phyloP scores from a whole-genome alignment of 495 filamentous ascomycete genomes.

The Daldinia bambusicola region DNA sequence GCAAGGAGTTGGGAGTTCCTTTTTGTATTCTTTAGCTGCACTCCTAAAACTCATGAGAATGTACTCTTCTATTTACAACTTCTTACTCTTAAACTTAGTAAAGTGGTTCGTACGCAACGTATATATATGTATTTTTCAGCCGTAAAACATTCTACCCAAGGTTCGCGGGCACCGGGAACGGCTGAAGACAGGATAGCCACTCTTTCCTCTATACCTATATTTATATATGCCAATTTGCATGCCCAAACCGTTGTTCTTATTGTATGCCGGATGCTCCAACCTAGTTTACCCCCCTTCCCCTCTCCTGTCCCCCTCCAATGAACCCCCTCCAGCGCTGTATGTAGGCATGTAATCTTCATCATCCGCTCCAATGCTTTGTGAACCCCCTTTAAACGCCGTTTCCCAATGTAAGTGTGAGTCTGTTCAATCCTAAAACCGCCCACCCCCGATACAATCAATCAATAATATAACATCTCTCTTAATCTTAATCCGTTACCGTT shows the following conservation, averaged over 20 bases:
- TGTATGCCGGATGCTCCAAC: conserved; percentile 14
- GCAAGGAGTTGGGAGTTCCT: too few species aligned
- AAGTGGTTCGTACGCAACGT: conserved; percentile 16
- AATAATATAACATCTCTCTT: too few species aligned
- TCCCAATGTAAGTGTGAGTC: conserved; percentile 16
- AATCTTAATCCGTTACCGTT: conserved; percentile 24
- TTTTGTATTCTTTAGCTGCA: too few species aligned
- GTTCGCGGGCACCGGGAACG: conserved; percentile 18
- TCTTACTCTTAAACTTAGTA: too few species aligned
- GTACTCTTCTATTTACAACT: too few species aligned
- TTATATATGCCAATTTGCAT: conserved; percentile 36
- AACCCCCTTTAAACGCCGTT: conserved; percentile 28
- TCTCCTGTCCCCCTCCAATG: not conserved
- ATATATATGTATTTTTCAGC: conserved; percentile 33
- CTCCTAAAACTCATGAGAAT: too few species aligned
- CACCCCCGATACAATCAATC: conserved; percentile 7
- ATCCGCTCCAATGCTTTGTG: conserved; percentile 26
- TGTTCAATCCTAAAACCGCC: conserved; percentile 36
- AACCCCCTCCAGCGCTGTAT: not conserved
- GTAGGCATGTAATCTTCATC: conserved; percentile 31
- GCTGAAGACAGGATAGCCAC: conserved; percentile 12
- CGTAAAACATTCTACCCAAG: conserved; percentile 19
- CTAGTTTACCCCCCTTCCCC: conserved; percentile 11
- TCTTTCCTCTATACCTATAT: conserved; percentile 25
- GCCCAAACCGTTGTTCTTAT: conserved; percentile 8